phyloP scores from a whole-genome alignment of 2,329 filamentous ascomycete genomes.

The Aspergillus quadrilineatus region DNA sequence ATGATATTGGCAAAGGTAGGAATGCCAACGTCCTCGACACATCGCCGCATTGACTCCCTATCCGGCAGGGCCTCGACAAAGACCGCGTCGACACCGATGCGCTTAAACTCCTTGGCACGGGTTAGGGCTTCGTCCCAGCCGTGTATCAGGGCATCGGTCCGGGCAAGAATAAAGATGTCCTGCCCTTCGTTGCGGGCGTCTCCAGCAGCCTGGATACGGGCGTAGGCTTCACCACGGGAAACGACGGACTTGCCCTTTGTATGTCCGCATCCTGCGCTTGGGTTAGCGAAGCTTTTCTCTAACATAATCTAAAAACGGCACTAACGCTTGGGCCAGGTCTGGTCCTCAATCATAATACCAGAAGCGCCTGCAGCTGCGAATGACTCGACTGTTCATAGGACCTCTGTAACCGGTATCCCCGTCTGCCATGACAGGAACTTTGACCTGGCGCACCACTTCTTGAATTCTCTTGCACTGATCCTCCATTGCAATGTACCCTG shows the following conservation, averaged over 20 bases:
- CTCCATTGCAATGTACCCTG: constrained; percentile 51
- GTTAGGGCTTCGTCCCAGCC: constrained; percentile 49
- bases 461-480: constrained; percentile 50
- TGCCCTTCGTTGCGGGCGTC: constrained; percentile 48
- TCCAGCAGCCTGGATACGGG: constrained; percentile 47
- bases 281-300: background rate
- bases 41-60: constrained; percentile 38
- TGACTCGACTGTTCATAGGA: constrained; percentile 49
- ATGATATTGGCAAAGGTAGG: constrained; percentile 48
- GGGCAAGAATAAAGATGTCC: constrained; percentile 49
- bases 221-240: constrained; percentile 46
- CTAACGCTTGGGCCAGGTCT: constrained; percentile 52
- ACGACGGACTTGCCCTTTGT: constrained; percentile 51
- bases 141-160: constrained; percentile 43
- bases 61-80: constrained; percentile 49
- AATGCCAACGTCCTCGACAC: constrained; percentile 38
- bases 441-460: constrained; percentile 40
- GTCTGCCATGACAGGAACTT: constrained; percentile 47
- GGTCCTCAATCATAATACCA: constrained; percentile 48
- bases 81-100: constrained; percentile 47
- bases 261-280: constrained; percentile 42
- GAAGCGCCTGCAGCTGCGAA: constrained; percentile 44
- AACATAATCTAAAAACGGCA: background rate
- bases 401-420: constrained; percentile 52
- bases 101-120: constrained; percentile 42